Evolutionary conservation across 352 stramenopile genomes (phyloP), one percentile per base, ranked within the genome.

Genomic region (Phytophthora tubulina): DNA sequence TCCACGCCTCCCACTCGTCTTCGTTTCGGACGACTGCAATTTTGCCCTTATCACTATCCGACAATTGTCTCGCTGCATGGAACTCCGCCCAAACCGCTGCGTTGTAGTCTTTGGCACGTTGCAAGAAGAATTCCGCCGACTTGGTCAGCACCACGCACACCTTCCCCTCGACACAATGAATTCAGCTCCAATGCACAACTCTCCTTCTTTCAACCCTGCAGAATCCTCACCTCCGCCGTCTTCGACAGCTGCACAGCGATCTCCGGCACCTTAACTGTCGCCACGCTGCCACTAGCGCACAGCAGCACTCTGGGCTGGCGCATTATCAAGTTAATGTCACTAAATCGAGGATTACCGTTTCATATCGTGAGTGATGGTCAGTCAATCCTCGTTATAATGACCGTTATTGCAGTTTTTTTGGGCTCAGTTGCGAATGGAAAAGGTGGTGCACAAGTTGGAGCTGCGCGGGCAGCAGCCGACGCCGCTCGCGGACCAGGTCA

Each of bases 261-360:
- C 73, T 97, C 89, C 17, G 92, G 90, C 41, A 96, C 75, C 67
- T 97, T 97, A 45, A 97, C 85, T 3, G 88, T 88, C 55, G 92
- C 91, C 35, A 97, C 92, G 60, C 89, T 97, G 55, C 91, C 92
- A 59, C 85, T 95, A 9, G 84, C 90, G 36, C 82, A 82, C 59
- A 97, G 73, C 62, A 97, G 54, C 42, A 97, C 79, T 11, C 78
- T 79, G 13, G 86, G 87, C 11, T 27, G 21, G 21, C 74, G 80
- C 14, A 14, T 27, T 46, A n/a, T 4, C 36, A 35, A 64, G 42
- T 39, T 33, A 57, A n/a, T 55, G 30, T 45, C 49, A 75, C 48
- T 70, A 67, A 55, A 35, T 9, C 17, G 50, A 41, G 59, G 48
- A 51, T 66, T 72, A 6, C 31, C 21, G 33, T 21, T 55, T 45